Percentiles rank a stretch among this genome's conserved stretches.
phyloP scores from a whole-genome alignment of 495 filamentous ascomycete genomes.

The Neurospora tetrasperma region DNA sequence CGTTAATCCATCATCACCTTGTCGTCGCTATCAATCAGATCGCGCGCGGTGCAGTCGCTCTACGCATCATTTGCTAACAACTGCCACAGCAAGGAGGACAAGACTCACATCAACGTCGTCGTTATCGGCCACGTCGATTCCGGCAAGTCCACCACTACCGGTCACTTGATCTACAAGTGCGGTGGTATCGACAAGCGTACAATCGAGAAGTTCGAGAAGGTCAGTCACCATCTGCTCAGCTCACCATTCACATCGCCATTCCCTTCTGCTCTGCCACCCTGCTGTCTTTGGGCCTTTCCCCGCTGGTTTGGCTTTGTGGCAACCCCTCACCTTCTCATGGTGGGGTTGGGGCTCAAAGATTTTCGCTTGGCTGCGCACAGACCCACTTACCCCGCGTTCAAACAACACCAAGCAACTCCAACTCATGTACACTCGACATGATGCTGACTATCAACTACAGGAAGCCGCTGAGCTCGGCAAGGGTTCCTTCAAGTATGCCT shows the following conservation, averaged over 20 bases:
- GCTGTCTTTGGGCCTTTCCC: constrained; percentile 9
- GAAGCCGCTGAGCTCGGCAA: constrained; percentile 99
- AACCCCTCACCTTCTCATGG: constrained; percentile 19
- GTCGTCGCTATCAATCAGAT: background rate
- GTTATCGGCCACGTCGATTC: constrained; percentile 99
- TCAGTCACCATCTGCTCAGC: constrained; percentile 33
- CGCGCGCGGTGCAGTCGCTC: background rate
- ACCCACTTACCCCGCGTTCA: constrained; percentile 15
- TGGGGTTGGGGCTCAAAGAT: constrained; percentile 25
- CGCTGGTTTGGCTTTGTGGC: constrained; percentile 15
- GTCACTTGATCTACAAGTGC: constrained; percentile 99
- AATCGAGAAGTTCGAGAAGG: constrained; percentile 99
- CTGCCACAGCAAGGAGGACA: constrained; percentile 62
- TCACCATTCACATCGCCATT: constrained; percentile 1
- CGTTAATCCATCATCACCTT: background rate
- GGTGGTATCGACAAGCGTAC: constrained; percentile 99
- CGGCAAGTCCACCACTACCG: constrained; percentile 94
- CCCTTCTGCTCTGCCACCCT: constrained; percentile 4
- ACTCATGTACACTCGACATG: background rate
- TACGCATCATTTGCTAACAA: constrained; percentile 13
- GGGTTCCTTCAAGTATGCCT: constrained; percentile 99
- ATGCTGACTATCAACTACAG: constrained; percentile 38
- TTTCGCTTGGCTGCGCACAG: constrained; percentile 18
- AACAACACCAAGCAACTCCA: background rate
- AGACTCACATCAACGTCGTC: constrained; percentile 91